Percentiles rank a stretch among this genome's conserved stretches.
These are phyloP conservation scores for Heliocybe sulcata DNA, from an alignment of 1,284 basidiomycete genomes.

Conservation along the genomic window DNA sequence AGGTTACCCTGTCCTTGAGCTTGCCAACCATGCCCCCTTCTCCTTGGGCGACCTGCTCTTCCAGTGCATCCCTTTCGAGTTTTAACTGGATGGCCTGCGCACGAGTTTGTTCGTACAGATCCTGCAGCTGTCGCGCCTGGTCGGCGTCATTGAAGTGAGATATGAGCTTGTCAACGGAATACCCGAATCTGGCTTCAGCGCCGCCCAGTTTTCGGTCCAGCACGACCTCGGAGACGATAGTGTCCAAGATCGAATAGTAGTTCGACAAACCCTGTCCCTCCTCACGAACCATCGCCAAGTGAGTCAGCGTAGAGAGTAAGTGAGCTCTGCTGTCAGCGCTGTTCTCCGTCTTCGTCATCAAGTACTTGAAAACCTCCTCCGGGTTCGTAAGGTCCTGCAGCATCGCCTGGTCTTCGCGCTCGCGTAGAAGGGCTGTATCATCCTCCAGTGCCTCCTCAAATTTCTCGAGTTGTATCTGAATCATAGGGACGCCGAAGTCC, in stretches of 20 bases:
- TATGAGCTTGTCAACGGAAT: slow-evolving; percentile 86
- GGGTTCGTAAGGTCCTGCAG: slow-evolving; percentile 77
- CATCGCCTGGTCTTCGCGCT: slow-evolving; percentile 73
- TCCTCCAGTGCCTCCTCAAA: slow-evolving; percentile 68
- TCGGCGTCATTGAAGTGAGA: slow-evolving; percentile 92
- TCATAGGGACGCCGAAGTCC: slow-evolving; percentile 54
- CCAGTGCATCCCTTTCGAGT: slow-evolving; percentile 68
- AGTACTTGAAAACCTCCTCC: slow-evolving; percentile 82
- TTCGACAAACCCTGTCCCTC: slow-evolving; percentile 81
- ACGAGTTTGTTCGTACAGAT: slow-evolving; percentile 70
- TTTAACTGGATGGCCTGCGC: slow-evolving; percentile 57
- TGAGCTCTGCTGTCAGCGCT: slow-evolving; percentile 78
- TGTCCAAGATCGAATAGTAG: slow-evolving; percentile 92
- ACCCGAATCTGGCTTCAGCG: slow-evolving; percentile 81
- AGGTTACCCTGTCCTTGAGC: slow-evolving; percentile 68
- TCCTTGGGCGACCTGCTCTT: slow-evolving; percentile 76
- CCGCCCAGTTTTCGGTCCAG: slow-evolving; percentile 87
- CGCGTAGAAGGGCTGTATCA: slow-evolving; percentile 75
- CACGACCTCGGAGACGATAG: slow-evolving; percentile 89
- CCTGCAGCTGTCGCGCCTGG: slow-evolving; percentile 70
- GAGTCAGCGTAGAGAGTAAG: slow-evolving; percentile 89
- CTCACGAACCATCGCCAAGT: slow-evolving; percentile 85
- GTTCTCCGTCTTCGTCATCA: slow-evolving; percentile 69
- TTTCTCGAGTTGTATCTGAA: slow-evolving; percentile 65
- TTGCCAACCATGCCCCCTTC: slow-evolving; percentile 80